A percentile compares a stretch with the other conserved stretches of the same genome.
phyloP scores from a whole-genome alignment of 1,284 basidiomycete genomes.

The Lignosus rhinocerotis region DNA sequence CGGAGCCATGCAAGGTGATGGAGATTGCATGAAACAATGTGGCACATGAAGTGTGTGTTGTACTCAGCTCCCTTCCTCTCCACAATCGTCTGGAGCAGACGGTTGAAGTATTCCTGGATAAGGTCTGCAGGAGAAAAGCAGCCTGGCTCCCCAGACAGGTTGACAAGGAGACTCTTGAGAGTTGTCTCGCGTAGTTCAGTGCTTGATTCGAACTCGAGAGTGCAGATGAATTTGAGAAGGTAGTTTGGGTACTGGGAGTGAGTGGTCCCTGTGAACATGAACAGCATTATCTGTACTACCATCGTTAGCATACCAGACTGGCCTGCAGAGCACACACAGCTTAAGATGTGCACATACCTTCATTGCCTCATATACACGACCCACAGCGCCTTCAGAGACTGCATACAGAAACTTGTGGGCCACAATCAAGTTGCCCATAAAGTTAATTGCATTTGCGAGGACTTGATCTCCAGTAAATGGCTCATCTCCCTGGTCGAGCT shows the following conservation, averaged over 20 bases:
- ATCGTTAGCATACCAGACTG: neutral
- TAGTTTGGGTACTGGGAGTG: neutral
- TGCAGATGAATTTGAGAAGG: neutral
- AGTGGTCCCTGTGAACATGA: neutral
- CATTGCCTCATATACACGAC: constrained; percentile 3
- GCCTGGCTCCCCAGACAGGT: neutral
- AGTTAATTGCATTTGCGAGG: constrained; percentile 1
- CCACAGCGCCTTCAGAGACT: neutral
- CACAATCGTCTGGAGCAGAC: neutral
- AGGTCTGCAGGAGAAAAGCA: neutral
- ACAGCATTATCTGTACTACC: constrained; percentile 2
- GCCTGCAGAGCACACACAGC: neutral
- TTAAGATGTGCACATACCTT: neutral
- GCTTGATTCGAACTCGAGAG: neutral
- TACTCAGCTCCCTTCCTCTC: constrained; percentile 1
- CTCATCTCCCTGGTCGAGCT: too few species aligned
- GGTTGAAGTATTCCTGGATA: constrained; percentile 3
- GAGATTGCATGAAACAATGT: neutral
- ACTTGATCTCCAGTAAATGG: neutral
- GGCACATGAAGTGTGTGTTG: neutral
- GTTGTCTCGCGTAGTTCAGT: neutral
- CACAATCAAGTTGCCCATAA: neutral
- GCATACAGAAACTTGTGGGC: neutral
- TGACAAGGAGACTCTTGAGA: neutral
- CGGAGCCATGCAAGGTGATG: neutral